Evolutionary conservation across 163 green algal species (phyloP).

Genomic region (Prototheca wickerhamii): DNA sequence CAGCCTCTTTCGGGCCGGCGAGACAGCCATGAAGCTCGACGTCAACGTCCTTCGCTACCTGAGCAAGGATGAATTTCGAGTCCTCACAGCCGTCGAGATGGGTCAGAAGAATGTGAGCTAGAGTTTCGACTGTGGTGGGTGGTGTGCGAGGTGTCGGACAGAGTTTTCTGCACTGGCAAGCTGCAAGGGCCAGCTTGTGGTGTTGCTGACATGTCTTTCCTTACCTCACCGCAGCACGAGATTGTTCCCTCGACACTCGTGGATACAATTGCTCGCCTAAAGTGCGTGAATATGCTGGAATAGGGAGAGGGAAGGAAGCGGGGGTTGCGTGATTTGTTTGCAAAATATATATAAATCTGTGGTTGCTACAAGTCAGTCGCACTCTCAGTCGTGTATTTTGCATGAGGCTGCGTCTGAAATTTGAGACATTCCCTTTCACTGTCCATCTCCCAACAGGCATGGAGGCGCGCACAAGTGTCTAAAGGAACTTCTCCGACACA

Average conservation of each 20-base stretch:
- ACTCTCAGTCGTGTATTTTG: neutral
- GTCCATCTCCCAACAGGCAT: constrained; percentile 40
- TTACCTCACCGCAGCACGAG: constrained; percentile 81
- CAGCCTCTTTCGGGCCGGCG: neutral
- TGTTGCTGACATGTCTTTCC: neutral
- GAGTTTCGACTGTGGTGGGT: neutral
- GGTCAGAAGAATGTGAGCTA: constrained; percentile 90
- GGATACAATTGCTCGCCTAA: constrained; percentile 87
- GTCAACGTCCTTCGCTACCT: constrained; percentile 93
- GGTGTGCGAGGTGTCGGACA: neutral
- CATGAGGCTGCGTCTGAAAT: neutral
- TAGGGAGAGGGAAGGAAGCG: no score
- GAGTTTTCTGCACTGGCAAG: no score
- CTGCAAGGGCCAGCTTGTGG: neutral
- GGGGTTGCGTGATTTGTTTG: no score
- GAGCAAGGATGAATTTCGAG: constrained; percentile 85
- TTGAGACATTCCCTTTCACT: neutral
- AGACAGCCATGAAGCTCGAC: constrained; percentile 90
- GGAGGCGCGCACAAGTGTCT: constrained; percentile 78
- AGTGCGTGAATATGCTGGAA: constrained; percentile 44
- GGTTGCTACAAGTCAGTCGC: no score
- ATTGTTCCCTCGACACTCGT: constrained; percentile 90
- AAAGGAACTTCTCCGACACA: constrained; percentile 78
- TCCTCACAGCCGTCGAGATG: constrained; percentile 94
- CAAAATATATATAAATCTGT: no score